Percentiles rank a stretch among this genome's conserved stretches.
These are phyloP conservation scores for Exidia glandulosa DNA, from an alignment of 768 basidiomycete species.

Conservation along the genomic window DNA sequence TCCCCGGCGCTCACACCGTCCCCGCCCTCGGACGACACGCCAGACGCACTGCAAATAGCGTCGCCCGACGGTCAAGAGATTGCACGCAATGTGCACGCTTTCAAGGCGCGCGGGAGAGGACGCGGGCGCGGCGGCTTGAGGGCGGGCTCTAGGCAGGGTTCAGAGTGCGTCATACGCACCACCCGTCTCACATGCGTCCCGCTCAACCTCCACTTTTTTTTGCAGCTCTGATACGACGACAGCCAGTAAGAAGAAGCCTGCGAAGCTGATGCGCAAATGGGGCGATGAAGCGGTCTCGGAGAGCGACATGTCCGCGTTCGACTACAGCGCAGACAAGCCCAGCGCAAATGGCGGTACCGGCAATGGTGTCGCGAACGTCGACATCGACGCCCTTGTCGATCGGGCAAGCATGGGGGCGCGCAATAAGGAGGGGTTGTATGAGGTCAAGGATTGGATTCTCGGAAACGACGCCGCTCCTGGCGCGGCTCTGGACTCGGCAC, in stretches of 20 bases:
- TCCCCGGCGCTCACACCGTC: neutral
- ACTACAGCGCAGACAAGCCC: constrained; percentile 62
- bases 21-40: neutral
- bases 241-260: constrained; percentile 27
- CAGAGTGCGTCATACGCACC: constrained; percentile 46
- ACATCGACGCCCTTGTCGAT: constrained; percentile 56
- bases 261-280: constrained; percentile 85
- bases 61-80: constrained; percentile 81
- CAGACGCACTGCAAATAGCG: constrained; percentile 7
- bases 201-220: neutral
- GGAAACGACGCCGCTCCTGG: constrained; percentile 32
- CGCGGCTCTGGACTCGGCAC: constrained; percentile 42
- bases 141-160: constrained; percentile 41
- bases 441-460: constrained; percentile 82
- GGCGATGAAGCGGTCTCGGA: constrained; percentile 71
- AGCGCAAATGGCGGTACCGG: constrained; percentile 23
- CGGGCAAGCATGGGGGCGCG: constrained; percentile 65
- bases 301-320: constrained; percentile 85
- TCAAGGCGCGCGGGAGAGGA: constrained; percentile 79
- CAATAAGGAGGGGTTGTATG: constrained; percentile 56
- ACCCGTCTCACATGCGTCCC: neutral
- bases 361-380: constrained; percentile 20
- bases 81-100: constrained; percentile 79
- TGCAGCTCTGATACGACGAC: constrained; percentile 45
- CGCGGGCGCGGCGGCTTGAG: constrained; percentile 41